Percentiles rank a stretch among this genome's conserved stretches.
These are phyloP conservation scores for Aspergillus sclerotiicarbonarius DNA, from an alignment of 495 filamentous ascomycete species.

Conservation along the genomic window DNA sequence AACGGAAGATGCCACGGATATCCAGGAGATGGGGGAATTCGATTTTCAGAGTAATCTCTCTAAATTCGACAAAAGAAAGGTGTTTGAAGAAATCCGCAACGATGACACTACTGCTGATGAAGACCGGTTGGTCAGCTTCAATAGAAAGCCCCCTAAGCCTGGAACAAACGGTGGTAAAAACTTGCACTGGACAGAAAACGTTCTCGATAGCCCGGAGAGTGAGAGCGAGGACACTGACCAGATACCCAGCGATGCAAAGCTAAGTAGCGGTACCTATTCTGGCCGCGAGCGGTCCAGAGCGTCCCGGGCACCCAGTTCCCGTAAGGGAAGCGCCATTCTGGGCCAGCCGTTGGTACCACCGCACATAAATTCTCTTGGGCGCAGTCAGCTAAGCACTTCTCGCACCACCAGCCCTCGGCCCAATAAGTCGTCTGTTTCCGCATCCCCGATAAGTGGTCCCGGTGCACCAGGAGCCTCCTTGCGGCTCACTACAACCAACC, in stretches of 20 bases:
- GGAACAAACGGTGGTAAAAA: slow-evolving; percentile 86
- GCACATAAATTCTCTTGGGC: slow-evolving; percentile 36
- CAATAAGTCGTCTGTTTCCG: slow-evolving; percentile 32
- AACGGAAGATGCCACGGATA: slow-evolving; percentile 93
- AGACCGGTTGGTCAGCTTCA: slow-evolving; percentile 84
- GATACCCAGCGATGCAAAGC: slow-evolving; percentile 53
- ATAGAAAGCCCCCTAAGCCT: slow-evolving; percentile 68
- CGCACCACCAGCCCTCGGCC: slow-evolving; percentile 45
- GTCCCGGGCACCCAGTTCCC: slow-evolving; percentile 53
- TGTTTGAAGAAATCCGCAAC: slow-evolving; percentile 85
- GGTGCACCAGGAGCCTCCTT: slow-evolving; percentile 37
- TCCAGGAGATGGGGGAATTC: slow-evolving; percentile 93
- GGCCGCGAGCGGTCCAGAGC: slow-evolving; percentile 52
- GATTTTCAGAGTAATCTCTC: slow-evolving; percentile 85
- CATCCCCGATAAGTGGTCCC: slow-evolving; percentile 38
- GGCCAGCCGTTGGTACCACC: slow-evolving; percentile 35
- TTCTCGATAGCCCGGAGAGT: slow-evolving; percentile 71
- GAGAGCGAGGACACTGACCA: slow-evolving; percentile 65
- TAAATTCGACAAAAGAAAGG: slow-evolving; percentile 87
- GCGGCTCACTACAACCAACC: slow-evolving; percentile 57
- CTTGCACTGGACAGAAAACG: slow-evolving; percentile 86
- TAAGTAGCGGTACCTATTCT: slow-evolving; percentile 54
- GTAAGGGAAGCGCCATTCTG: slow-evolving; percentile 58
- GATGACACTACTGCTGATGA: slow-evolving; percentile 87
- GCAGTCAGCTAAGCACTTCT: slow-evolving; percentile 38